Evolutionary conservation across 1,284 basidiomycete species (phyloP).

Genomic region (Thelephora terrestris): DNA sequence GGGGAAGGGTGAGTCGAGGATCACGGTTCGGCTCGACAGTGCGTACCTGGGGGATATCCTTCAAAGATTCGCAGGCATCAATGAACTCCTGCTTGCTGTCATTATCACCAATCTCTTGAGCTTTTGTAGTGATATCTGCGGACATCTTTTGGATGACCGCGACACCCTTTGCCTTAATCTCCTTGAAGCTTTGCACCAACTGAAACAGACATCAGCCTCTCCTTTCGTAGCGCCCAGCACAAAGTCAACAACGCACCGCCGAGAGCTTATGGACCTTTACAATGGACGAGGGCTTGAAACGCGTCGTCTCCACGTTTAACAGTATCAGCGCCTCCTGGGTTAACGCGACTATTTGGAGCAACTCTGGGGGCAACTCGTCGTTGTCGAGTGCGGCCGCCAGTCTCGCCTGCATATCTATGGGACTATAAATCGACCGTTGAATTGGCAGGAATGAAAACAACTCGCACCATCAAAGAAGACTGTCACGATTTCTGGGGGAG

Average conservation of each 20-base stretch:
- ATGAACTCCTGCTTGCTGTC: slow-evolving; percentile 45
- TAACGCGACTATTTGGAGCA: slow-evolving; percentile 59
- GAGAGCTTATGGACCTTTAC: slow-evolving; percentile 67
- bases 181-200: slow-evolving; percentile 58
- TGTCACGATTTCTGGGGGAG: slow-evolving; percentile 43
- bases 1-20: neutral
- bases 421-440: neutral
- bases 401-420: slow-evolving; percentile 40
- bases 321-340: slow-evolving; percentile 72
- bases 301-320: slow-evolving; percentile 49
- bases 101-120: slow-evolving; percentile 38
- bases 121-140: slow-evolving; percentile 34
- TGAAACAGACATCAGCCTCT: slow-evolving; percentile 18
- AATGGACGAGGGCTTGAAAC: slow-evolving; percentile 59
- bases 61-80: slow-evolving; percentile 35
- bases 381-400: slow-evolving; percentile 34
- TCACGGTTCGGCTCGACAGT: neutral
- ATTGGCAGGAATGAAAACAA: slow-evolving; percentile 2
- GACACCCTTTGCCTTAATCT: slow-evolving; percentile 42
- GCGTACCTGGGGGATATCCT: slow-evolving; percentile 32
- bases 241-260: slow-evolving; percentile 30
- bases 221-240: slow-evolving; percentile 5
- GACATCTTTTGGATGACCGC: slow-evolving; percentile 49
- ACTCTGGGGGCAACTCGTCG: slow-evolving; percentile 34
- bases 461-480: slow-evolving; percentile 52